Percentiles rank a stretch among this genome's conserved stretches.
Conservation (phyloP, 495 filamentous ascomycete species). For the Clavariopsis aquatica region DNA sequence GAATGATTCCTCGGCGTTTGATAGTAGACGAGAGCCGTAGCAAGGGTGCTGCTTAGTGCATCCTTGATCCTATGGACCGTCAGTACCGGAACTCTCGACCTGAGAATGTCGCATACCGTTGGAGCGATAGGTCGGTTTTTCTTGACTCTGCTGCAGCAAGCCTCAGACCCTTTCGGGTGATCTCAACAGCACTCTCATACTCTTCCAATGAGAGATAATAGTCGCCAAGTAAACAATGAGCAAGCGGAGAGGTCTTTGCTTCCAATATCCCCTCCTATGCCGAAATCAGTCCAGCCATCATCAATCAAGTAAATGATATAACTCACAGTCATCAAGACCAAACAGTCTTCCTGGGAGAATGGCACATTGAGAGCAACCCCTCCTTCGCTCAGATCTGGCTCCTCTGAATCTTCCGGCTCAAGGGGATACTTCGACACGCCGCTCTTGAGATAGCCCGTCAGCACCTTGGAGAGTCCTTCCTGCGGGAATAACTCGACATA, state of each 20-base stretch:
- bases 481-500: slow-evolving; percentile 84
- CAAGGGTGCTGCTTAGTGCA: slow-evolving; percentile 72
- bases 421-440: slow-evolving; percentile 78
- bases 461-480: slow-evolving; percentile 73
- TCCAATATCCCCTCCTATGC: slow-evolving; percentile 67
- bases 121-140: slow-evolving; percentile 65
- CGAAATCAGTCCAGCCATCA: neutral
- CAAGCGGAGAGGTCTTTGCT: slow-evolving; percentile 70
- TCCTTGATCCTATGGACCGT: slow-evolving; percentile 56
- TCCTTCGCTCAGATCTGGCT: slow-evolving; percentile 40
- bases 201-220: slow-evolving; percentile 86
- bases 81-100: neutral
- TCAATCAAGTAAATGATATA: too few species aligned
- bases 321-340: slow-evolving; percentile 67
- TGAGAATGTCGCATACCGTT: slow-evolving; percentile 46
- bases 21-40: slow-evolving; percentile 79
- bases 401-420: slow-evolving; percentile 40
- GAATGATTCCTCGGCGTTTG: slow-evolving; percentile 85
- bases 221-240: slow-evolving; percentile 80
- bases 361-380: slow-evolving; percentile 47
- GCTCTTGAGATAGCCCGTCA: slow-evolving; percentile 78
- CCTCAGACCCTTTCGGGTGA: slow-evolving; percentile 68
- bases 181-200: slow-evolving; percentile 77
- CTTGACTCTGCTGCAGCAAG: slow-evolving; percentile 60
- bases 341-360: slow-evolving; percentile 67